A percentile compares a stretch with the other conserved stretches of the same genome.
Evolutionary conservation across 345 rosid genomes (phyloP).

Genomic region (Balakata baccata): DNA sequence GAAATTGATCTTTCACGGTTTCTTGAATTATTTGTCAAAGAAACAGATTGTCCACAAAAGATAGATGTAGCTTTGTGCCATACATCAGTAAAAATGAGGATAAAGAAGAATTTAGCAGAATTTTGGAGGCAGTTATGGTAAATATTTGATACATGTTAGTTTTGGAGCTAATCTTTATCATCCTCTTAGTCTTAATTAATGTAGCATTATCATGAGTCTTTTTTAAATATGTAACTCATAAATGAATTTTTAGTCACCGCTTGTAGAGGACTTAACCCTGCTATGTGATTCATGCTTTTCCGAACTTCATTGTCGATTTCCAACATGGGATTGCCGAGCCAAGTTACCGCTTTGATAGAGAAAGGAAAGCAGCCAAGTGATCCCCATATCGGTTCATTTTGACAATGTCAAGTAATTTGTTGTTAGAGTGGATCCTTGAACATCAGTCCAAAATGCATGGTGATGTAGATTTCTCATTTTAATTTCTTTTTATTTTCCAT

Average conservation of each 20-base stretch:
- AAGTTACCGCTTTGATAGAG: too few species aligned
- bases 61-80: conserved; percentile 68
- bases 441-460: neutral
- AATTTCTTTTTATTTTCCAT: neutral
- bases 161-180: too few species aligned
- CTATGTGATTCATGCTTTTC: too few species aligned
- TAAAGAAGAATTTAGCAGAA: conserved; percentile 66
- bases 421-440: neutral
- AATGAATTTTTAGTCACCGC: too few species aligned
- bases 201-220: too few species aligned
- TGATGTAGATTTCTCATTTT: neutral
- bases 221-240: too few species aligned
- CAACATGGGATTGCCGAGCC: too few species aligned
- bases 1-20: neutral
- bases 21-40: neutral
- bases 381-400: too few species aligned
- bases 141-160: neutral
- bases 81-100: conserved; percentile 77
- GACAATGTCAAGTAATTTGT: neutral
- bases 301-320: too few species aligned
- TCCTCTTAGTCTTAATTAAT: neutral
- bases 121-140: conserved; percentile 78
- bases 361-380: too few species aligned
- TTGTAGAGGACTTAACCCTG: too few species aligned
- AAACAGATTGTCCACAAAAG: conserved; percentile 66